Base-by-base conservation (phyloP, 129 eudicot species). In the Pittosporum tobira region DNA sequence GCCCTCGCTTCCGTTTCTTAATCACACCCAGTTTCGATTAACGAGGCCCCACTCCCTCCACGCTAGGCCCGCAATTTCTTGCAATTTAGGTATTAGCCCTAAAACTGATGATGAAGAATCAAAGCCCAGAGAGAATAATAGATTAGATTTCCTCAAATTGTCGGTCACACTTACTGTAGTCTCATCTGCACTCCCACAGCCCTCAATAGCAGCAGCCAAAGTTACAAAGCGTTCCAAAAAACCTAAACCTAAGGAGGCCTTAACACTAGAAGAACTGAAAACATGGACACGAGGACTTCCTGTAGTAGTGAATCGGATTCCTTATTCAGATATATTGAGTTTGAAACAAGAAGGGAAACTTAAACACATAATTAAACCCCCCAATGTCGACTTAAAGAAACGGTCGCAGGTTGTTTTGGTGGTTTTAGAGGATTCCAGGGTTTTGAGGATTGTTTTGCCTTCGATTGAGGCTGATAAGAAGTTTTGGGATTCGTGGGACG, bases 401-500 rank as follows among this genome's bases (percentile, higher is more conserved):
- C 61, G 68, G 16, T 59, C 89, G 5, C 83, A 66, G 46, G 88
- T 87, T 20, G 81, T 91, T 68, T 56, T 91, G 43, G 98, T 69
- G 4, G 98, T 91, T 66, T 64, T 91, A 64, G 95, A 91, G 56
- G 90, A 91, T 74, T 71, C 72, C 26, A 91, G 65, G 78, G 98
- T 91, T 65, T 72, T 80, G 51, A 83, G 98, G 70, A 48, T 81
- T 12, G 98, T 91, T 46, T 75, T 91, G 62, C 98, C 98, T 29
- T 71, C 90, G 0, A 15, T 75, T 12, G 87, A 69, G 55, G 69
- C 24, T 20, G 94, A 91, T 62, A 34, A 52, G 0, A 73, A 51
- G 55, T 91, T 91, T 74, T 91, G 98, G 98, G 71, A 31, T 14
- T 59, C 57, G 16, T 91, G 98, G 98, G 87, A 76, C 59, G 90